These are phyloP conservation scores for Eutrema japonicum DNA, from an alignment of 345 rosid genomes.

Conservation along the genomic window DNA sequence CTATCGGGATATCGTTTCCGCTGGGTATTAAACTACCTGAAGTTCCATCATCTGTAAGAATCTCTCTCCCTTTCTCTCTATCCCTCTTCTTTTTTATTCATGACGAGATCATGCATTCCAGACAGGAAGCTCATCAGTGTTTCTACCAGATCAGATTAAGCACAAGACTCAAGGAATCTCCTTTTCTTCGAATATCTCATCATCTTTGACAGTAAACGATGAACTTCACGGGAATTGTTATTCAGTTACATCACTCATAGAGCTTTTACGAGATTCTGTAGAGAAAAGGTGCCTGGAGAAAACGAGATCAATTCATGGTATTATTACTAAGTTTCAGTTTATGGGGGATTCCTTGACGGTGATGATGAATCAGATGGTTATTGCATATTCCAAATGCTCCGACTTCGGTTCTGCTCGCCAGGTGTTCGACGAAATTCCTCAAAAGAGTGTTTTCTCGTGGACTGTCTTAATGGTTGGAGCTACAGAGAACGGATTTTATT, in stretches of 20 bases:
- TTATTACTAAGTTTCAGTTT: conserved; percentile 36
- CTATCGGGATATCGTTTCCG: conserved; percentile 29
- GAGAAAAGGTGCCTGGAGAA: conserved; percentile 35
- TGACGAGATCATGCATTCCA: conserved; percentile 6
- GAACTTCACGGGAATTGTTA: conserved; percentile 5
- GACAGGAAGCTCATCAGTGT: conserved; percentile 37
- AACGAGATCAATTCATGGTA: conserved; percentile 45
- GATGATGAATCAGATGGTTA: conserved; percentile 44
- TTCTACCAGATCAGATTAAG: conserved; percentile 23
- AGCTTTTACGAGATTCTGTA: conserved; percentile 43
- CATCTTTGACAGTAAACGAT: neutral
- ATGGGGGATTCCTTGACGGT: conserved; percentile 30
- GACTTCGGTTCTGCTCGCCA: conserved; percentile 44
- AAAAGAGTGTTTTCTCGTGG: conserved; percentile 54
- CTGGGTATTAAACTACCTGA: conserved; percentile 19
- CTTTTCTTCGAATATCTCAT: neutral
- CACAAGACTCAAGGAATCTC: conserved; percentile 8
- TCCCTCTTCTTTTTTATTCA: neutral
- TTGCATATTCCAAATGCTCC: conserved; percentile 47
- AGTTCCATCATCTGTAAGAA: conserved; percentile 33
- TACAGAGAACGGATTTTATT: conserved; percentile 41
- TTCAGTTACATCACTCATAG: conserved; percentile 32
- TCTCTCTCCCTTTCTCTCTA: conserved; percentile 3
- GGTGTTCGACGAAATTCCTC: conserved; percentile 50
- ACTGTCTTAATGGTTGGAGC: conserved; percentile 54